Evolutionary conservation across 805 yeast species (phyloP), one percentile per base, ranked within the genome.

Genomic region (Limtongozyma cylindracea): DNA sequence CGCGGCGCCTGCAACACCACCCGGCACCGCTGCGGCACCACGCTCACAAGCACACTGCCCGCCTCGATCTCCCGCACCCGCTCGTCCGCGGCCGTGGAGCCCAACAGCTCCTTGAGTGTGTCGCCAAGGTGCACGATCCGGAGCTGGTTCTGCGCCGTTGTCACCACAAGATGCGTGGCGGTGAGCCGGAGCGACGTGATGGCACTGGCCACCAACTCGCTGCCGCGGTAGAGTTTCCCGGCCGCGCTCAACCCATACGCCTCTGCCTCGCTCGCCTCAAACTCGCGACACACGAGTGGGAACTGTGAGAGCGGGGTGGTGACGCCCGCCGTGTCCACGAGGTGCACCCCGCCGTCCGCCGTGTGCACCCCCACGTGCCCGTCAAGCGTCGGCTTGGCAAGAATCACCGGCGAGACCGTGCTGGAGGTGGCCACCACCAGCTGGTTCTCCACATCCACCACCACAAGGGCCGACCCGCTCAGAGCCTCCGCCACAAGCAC

Each of bases 1-100:
- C 99, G 61, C 27, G 91, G 91, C 4, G 94, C 94, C 42, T 88
- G 94, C 23, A 88, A 51, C 4, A 77, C 66, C 11, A 91, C 80
- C 1, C 82, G 59, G 25, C 80, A 67, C 24, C 63, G 71, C 0
- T 84, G 63, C 1, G 95, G 94, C 35, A 80, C 70, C 2, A 64
- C 63, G 18, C 80, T 53, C 0, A 84, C 77, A 21, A 88, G 44
- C n/a, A 73, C 33, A 0, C 95, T 78, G 1, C 98, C 96, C 31
- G 94, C 58, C 45, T 88, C 99, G 24, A 88, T 69, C 26, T 70
- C 63, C 34, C 99, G 63, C 10, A 71, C 57, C 45, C 95, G 63
- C 47, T 84, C 98, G 41, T 78, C 94, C 16, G 41, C 34, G 3
- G 34, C 26, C 5, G 33, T 26, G 6, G 30, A 32, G 12, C 33